Conservation (phyloP, 306 rosid species). For the Ormosia semicastrata region DNA sequence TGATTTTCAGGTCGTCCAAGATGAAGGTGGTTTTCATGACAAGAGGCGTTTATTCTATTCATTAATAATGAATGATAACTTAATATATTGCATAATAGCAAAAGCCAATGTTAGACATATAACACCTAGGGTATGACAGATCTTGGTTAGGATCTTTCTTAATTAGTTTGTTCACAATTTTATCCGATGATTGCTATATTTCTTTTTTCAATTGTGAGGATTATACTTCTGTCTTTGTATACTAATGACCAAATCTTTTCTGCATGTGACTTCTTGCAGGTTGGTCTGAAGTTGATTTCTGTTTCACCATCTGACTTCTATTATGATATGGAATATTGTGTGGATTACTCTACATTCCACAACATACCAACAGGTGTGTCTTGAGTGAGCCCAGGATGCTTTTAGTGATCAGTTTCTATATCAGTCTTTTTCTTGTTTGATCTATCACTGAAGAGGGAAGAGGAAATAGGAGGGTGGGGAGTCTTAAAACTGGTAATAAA, state of each 20-base stretch:
- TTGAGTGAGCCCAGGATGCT: slow-evolving; percentile 19
- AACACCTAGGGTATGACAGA: slow-evolving; percentile 63
- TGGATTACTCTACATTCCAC: slow-evolving; percentile 88
- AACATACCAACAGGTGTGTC: slow-evolving; percentile 54
- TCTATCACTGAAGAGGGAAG: neutral
- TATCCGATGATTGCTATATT: neutral
- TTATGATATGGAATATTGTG: slow-evolving; percentile 92
- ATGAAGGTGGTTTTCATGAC: slow-evolving; percentile 77
- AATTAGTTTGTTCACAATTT: neutral
- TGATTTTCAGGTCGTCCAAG: slow-evolving; percentile 65
- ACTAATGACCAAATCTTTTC: neutral
- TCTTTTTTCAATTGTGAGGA: neutral
- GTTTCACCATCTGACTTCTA: slow-evolving; percentile 56
- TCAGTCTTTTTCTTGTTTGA: neutral
- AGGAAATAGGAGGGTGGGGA: neutral
- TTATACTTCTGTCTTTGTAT: neutral
- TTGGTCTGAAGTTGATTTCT: slow-evolving; percentile 52
- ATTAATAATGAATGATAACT: slow-evolving; percentile 82
- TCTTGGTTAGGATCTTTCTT: slow-evolving; percentile 22
- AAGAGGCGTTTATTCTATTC: slow-evolving; percentile 89
- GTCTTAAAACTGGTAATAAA: neutral
- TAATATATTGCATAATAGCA: slow-evolving; percentile 69
- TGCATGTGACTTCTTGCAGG: slow-evolving; percentile 46
- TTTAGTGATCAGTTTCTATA: neutral
- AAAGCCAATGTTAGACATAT: slow-evolving; percentile 61